phyloP scores from a whole-genome alignment of 768 basidiomycete species.

The Flagelloscypha sp. region DNA sequence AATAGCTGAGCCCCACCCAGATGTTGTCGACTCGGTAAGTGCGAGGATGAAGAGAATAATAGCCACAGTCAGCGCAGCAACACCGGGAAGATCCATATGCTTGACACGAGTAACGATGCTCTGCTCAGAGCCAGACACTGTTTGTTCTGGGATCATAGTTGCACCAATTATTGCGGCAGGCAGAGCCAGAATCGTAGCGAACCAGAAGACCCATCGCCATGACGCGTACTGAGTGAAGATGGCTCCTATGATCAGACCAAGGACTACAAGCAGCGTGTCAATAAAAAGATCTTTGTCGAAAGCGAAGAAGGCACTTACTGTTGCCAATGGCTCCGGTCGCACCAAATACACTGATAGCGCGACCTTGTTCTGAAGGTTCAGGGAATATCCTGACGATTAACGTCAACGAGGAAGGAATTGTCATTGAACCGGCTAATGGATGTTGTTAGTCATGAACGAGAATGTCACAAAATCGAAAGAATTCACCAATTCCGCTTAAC shows the following conservation, averaged over 20 bases:
- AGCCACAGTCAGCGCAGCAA: slow-evolving; percentile 27
- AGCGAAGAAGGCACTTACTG: slow-evolving; percentile 17
- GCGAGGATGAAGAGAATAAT: slow-evolving; percentile 34
- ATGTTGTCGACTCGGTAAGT: slow-evolving; percentile 37
- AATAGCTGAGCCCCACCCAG: slow-evolving; percentile 38
- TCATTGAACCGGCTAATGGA: slow-evolving; percentile 34
- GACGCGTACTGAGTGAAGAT: slow-evolving; percentile 30
- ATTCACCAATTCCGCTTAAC: slow-evolving; percentile 37
- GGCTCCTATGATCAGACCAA: slow-evolving; percentile 36
- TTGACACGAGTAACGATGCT: slow-evolving; percentile 14
- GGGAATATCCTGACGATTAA: slow-evolving; percentile 45
- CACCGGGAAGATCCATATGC: slow-evolving; percentile 29
- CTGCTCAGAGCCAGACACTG: slow-evolving; percentile 1
- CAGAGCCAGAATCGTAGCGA: slow-evolving; percentile 30
- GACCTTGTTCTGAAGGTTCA: slow-evolving; percentile 35
- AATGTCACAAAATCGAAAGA: no score
- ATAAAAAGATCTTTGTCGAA: no score
- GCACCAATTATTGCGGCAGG: slow-evolving; percentile 22
- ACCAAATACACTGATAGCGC: slow-evolving; percentile 39
- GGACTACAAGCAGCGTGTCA: slow-evolving; percentile 16
- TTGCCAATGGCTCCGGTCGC: slow-evolving; percentile 39
- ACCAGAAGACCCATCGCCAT: slow-evolving; percentile 47
- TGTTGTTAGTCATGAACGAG: background rate
- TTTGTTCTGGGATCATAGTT: slow-evolving; percentile 25
- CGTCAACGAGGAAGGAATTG: slow-evolving; percentile 42